phyloP scores from a whole-genome alignment of 2,329 filamentous ascomycete genomes.

The Catunica adiposa region DNA sequence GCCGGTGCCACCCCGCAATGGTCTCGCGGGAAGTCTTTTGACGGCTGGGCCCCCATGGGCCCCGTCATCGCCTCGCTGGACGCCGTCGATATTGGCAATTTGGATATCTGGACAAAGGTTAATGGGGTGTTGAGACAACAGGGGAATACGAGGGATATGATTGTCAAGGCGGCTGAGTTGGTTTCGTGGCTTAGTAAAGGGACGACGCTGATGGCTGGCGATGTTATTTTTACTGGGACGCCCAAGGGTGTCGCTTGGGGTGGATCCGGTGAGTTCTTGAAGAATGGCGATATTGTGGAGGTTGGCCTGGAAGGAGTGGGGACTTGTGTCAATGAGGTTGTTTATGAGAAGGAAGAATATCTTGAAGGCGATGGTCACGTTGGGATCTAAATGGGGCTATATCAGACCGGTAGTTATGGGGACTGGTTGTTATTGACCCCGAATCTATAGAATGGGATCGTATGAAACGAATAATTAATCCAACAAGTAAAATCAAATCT shows the following conservation, averaged over 20 bases:
- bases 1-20: slow-evolving; percentile 52
- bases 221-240: slow-evolving; percentile 52
- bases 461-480: background rate
- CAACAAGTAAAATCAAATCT: too few relatives aligned
- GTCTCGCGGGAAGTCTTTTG: slow-evolving; percentile 57
- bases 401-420: background rate
- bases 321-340: slow-evolving; percentile 34
- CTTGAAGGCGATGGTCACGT: too few relatives aligned
- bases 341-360: slow-evolving; percentile 20
- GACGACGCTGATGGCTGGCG: slow-evolving; percentile 45
- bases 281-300: slow-evolving; percentile 53
- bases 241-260: slow-evolving; percentile 58
- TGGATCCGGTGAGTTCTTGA: slow-evolving; percentile 48
- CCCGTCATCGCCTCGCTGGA: slow-evolving; percentile 48
- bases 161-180: slow-evolving; percentile 43
- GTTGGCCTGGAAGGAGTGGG: slow-evolving; percentile 52
- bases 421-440: too few relatives aligned
- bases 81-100: slow-evolving; percentile 39
- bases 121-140: slow-evolving; percentile 43
- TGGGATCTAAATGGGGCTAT: too few relatives aligned
- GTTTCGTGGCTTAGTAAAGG: slow-evolving; percentile 44
- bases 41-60: slow-evolving; percentile 59
- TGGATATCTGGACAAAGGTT: slow-evolving; percentile 40
- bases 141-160: slow-evolving; percentile 38
- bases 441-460: too few relatives aligned